These are phyloP conservation scores for Brasilioporus rufonigricans DNA, from an alignment of 768 basidiomycete species.

Conservation along the genomic window DNA sequence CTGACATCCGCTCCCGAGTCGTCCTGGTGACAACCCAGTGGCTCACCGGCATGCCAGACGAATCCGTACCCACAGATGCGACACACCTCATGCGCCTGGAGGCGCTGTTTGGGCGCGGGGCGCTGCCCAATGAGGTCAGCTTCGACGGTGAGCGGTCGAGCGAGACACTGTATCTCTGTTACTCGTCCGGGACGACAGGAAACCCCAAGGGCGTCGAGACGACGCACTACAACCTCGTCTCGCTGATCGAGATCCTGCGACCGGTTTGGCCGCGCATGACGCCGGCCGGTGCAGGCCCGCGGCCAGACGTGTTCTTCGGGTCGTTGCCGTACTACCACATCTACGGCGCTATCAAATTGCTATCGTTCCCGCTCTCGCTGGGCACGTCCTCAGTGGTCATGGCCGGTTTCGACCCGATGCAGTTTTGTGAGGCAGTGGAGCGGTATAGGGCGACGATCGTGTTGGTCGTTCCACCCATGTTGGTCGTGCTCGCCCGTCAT, in stretches of 20 bases:
- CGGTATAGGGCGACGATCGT: conserved; percentile 58
- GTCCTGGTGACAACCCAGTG: conserved; percentile 55
- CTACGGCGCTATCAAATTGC: conserved; percentile 58
- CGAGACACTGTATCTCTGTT: conserved; percentile 66
- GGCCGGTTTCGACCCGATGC: conserved; percentile 66
- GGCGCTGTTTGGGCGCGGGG: conserved; percentile 50
- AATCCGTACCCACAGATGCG: conserved; percentile 32
- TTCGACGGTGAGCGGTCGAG: conserved; percentile 51
- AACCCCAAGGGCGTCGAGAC: conserved; percentile 75
- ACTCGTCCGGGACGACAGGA: conserved; percentile 70
- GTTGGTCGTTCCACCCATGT: conserved; percentile 79
- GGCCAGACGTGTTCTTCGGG: conserved; percentile 53
- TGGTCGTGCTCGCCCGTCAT: conserved; percentile 71
- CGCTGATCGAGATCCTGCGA: conserved; percentile 51
- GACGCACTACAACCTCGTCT: conserved; percentile 65
- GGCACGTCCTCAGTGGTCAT: conserved; percentile 58
- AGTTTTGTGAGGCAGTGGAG: conserved; percentile 65
- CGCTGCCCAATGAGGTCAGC: conserved; percentile 49
- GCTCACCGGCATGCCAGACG: conserved; percentile 34
- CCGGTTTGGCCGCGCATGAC: conserved; percentile 42
- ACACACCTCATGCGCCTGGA: conserved; percentile 40
- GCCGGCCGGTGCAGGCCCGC: conserved; percentile 16
- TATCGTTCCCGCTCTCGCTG: conserved; percentile 52
- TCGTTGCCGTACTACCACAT: conserved; percentile 62
- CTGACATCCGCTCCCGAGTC: conserved; percentile 51